Conservation (phyloP, 106 monocot species). For the Dendrobium nobile region DNA sequence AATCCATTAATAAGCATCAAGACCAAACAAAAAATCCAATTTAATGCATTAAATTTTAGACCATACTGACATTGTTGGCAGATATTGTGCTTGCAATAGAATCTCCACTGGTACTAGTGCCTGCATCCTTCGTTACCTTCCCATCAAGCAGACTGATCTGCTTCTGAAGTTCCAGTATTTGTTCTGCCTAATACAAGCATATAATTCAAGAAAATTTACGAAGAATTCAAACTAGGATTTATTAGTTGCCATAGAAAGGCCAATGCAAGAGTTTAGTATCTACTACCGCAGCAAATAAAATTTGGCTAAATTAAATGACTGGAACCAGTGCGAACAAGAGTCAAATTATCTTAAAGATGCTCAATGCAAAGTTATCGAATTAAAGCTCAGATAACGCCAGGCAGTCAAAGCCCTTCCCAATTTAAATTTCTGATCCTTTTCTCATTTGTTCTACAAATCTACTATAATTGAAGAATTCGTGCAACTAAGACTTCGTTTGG, state of each 20-base stretch:
- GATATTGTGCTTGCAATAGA: conserved; percentile 38
- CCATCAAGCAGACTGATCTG: conserved; percentile 58
- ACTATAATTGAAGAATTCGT: background rate
- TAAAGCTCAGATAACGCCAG: background rate
- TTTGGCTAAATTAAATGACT: background rate
- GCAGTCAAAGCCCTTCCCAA: background rate
- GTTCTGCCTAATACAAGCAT: conserved; percentile 50
- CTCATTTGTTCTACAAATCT: background rate
- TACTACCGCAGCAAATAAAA: no score
- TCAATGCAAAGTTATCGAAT: no score
- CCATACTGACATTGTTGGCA: conserved; percentile 51
- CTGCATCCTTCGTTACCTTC: conserved; percentile 24
- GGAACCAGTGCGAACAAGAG: background rate
- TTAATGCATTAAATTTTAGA: background rate
- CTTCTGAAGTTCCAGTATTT: conserved; percentile 80
- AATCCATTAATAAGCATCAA: background rate
- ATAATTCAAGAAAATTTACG: background rate
- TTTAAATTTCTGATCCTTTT: background rate
- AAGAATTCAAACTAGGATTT: background rate
- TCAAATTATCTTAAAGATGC: no score
- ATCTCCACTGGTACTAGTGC: conserved; percentile 28
- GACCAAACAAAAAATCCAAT: background rate
- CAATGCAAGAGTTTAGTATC: no score
- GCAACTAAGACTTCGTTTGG: background rate
- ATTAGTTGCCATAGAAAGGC: no score